A percentile compares a stretch with the other conserved stretches of the same genome.
Evolutionary conservation across 805 yeast species (phyloP).

Genomic region (Hanseniaspora singularis): DNA sequence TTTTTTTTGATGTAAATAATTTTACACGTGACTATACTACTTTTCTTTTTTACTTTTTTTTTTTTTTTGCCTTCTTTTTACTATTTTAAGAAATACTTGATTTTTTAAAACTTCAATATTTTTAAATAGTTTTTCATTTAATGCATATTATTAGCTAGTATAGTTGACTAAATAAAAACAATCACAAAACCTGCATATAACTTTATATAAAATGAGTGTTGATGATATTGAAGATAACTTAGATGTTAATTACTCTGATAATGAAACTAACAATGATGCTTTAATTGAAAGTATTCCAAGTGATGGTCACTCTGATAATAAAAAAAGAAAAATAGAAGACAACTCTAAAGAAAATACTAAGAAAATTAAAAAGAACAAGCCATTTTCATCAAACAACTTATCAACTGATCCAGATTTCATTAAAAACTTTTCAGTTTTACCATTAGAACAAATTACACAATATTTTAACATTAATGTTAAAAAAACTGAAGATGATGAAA

Average conservation of each 20-base stretch:
- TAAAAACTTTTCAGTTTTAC: conserved; percentile 4
- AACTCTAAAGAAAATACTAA: conserved; percentile 14
- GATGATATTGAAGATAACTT: conserved; percentile 78
- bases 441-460: conserved; percentile 14
- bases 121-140: too few relatives aligned
- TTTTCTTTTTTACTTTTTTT: too few relatives aligned
- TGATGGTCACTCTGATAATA: conserved; percentile 17
- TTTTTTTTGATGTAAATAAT: too few relatives aligned
- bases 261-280: conserved; percentile 20
- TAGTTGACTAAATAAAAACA: background rate
- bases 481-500: conserved; percentile 10
- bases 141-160: too few relatives aligned
- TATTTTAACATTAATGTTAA: conserved; percentile 23
- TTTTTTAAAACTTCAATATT: too few relatives aligned
- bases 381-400: conserved; percentile 13
- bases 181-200: background rate
- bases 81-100: too few relatives aligned
- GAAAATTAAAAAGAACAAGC: conserved; percentile 17
- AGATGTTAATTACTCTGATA: conserved; percentile 26
- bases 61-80: too few relatives aligned
- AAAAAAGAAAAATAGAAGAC: conserved; percentile 23
- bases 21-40: too few relatives aligned
- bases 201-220: conserved; percentile 24
- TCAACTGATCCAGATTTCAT: conserved; percentile 15
- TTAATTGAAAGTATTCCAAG: conserved; percentile 21